phyloP scores from a whole-genome alignment of 2,329 filamentous ascomycete genomes.

The Cadophora luteo-olivacea region DNA sequence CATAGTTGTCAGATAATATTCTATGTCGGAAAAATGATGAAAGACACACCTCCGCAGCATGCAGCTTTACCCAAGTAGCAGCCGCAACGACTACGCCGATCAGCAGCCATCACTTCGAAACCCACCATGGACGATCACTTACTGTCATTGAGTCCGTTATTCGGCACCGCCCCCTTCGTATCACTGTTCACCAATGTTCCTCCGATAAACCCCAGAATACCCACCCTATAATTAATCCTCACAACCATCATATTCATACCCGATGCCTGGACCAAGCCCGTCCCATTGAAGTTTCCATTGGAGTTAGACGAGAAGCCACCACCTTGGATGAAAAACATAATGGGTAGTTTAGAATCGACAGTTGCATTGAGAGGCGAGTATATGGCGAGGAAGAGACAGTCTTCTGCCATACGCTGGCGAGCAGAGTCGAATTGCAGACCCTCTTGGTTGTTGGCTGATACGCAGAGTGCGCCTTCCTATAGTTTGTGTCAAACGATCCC shows the following conservation, averaged over 20 bases:
- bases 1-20: neutral
- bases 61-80: constrained; percentile 19
- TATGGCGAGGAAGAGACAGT: constrained; percentile 72
- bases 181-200: constrained; percentile 46
- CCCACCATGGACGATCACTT: neutral
- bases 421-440: constrained; percentile 1
- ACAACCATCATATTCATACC: constrained; percentile 69
- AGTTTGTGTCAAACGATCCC: too few relatives aligned
- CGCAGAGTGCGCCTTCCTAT: constrained; percentile 12
- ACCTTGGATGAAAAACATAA: constrained; percentile 64
- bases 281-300: constrained; percentile 63
- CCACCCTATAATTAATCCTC: constrained; percentile 77
- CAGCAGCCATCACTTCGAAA: neutral
- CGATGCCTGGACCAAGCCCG: constrained; percentile 63
- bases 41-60: neutral
- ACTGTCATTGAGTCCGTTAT: constrained; percentile 59
- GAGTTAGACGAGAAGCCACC: constrained; percentile 61
- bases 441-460: constrained; percentile 17
- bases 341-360: constrained; percentile 54
- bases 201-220: constrained; percentile 70
- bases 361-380: constrained; percentile 61
- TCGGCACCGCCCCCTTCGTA: constrained; percentile 48
- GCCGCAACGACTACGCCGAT: neutral
- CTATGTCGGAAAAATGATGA: neutral
- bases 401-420: constrained; percentile 52